Evolutionary conservation across 805 yeast species (phyloP), one percentile per base, ranked within the genome.

Genomic region (Zygotorulaspora sp.): DNA sequence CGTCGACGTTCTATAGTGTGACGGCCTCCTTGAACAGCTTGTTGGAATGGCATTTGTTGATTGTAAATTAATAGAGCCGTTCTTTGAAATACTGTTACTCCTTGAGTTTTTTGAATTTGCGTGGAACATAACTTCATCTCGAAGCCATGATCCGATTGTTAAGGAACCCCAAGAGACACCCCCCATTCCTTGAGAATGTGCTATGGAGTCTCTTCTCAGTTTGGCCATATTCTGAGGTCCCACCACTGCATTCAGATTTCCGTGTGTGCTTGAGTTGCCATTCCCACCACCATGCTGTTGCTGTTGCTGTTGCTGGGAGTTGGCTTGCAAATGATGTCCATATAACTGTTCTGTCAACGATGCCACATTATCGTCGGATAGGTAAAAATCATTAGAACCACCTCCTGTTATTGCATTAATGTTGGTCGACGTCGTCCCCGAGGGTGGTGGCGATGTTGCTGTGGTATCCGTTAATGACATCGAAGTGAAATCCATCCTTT

Each of bases 131-230:
- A 83, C 90, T 56, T 90, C 98, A 61, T 90, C 97, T 57, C 88
- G 83, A 16, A 90, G 69, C 98, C 98, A 90, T 11, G 92, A 80
- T 10, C 97, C 97, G 20, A 90, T 88, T 18, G 95, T 83, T 40
- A 89, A 78, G 2, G 95, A 88, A 15, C 97, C 97, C 96, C 97
- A 90, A 6, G 95, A 82, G 22, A 90, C 84, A 32, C 97, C 98
- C 30, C 97, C 97, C 81, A 92, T 85, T 8, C 97, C 97, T 59
- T 87, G 96, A 2, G 96, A 83, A 60, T 90, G 97, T 20, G 97
- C 96, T 41, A 92, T 78, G 41, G 89, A 79, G 53, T 90, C 97
- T 47, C 97, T 72, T 56, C 95, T 76, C 46, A 88, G 75, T 46
- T 78, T 62, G n/a, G 56, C 54, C 43, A 52, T 43, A 27, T 50